phyloP scores from a whole-genome alignment of 495 filamentous ascomycete species.

The Jackrogersella minutella region DNA sequence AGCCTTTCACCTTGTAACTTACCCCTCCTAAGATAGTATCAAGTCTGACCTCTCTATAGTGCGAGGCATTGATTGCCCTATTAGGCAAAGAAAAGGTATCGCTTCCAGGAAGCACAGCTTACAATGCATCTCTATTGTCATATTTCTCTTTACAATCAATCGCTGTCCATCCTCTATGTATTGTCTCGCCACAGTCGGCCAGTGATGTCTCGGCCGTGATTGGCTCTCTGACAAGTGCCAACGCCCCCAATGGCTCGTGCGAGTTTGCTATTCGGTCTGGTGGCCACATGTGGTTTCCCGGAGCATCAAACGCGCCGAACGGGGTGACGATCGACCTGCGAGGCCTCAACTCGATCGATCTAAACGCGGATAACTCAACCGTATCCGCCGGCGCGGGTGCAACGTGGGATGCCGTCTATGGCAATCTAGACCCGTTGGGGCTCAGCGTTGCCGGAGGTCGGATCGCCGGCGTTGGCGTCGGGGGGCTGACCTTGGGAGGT shows the following conservation, averaged over 20 bases:
- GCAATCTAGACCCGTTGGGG: constrained; percentile 43
- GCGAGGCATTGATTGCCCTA: neutral
- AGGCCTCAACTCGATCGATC: constrained; percentile 30
- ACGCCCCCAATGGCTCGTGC: too few relatives aligned
- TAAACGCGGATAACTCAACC: constrained; percentile 26
- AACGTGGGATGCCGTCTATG: constrained; percentile 50
- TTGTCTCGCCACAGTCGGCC: constrained; percentile 49
- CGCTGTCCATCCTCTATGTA: constrained; percentile 49
- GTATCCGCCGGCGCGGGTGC: constrained; percentile 43
- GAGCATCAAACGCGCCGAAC: constrained; percentile 46
- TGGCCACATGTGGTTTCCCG: constrained; percentile 49
- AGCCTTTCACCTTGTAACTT: too few relatives aligned
- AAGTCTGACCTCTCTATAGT: constrained; percentile 6
- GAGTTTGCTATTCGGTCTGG: constrained; percentile 57
- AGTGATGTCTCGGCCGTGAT: constrained; percentile 52
- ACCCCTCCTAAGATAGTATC: too few relatives aligned
- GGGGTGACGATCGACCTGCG: constrained; percentile 58
- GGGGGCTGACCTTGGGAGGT: constrained; percentile 57
- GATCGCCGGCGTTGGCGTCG: constrained; percentile 47
- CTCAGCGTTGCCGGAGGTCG: constrained; percentile 52
- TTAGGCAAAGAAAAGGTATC: constrained; percentile 15
- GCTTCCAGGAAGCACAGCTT: constrained; percentile 6
- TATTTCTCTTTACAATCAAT: constrained; percentile 32
- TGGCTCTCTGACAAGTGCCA: constrained; percentile 39
- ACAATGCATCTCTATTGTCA: constrained; percentile 17